Evolutionary conservation across 345 rosid genomes (phyloP), one percentile per base, ranked within the genome.

Genomic region (Gossypium australe): DNA sequence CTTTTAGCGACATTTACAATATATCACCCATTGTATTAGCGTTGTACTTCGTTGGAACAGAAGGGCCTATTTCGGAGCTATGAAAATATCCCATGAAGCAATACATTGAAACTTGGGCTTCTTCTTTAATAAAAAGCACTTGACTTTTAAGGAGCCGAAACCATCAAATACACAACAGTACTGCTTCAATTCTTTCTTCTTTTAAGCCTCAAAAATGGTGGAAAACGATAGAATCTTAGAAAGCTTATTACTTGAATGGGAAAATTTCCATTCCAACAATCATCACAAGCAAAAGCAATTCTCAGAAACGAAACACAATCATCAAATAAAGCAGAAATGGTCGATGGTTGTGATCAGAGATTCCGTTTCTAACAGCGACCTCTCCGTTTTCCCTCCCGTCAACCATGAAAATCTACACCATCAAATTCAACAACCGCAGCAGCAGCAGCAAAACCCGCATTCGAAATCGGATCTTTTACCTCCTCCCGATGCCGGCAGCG

Each of bases 311-410:
- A 49, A 25, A 17, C 59, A 44, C 72, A 27, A 27, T 70, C 60
- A 18, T 52, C 61, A 52, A 70, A 70, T 70, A n/a, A 70, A 70
- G 60, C 73, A 70, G 12, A 73, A 8, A 70, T 76, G 53, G 4
- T 83, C 91, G 27, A 64, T 88, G 81, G 82, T 86, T 17, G 75
- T 81, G 45, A 80, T 88, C 75, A 83, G 81, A 83, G 86, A 82
- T 17, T 84, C 83, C 3, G 53, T 78, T 65, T 48, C 44, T 41
- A 63, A 69, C 5, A 61, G 52, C 64, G 85, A 87, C 27, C 70
- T 2, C 59, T 17, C 84, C 71, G 49, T 85, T 7, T 88, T 86
- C 78, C 89, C 88, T 38, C 89, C 92, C 18, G 64, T 71, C 72
- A 66, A 80, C 69, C 91, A 88, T 22, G 91, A 88, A 74, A 86